Evolutionary conservation across 441 rosid species (phyloP), one percentile per base, ranked within the genome.

Genomic region (Biscutella laevigata): DNA sequence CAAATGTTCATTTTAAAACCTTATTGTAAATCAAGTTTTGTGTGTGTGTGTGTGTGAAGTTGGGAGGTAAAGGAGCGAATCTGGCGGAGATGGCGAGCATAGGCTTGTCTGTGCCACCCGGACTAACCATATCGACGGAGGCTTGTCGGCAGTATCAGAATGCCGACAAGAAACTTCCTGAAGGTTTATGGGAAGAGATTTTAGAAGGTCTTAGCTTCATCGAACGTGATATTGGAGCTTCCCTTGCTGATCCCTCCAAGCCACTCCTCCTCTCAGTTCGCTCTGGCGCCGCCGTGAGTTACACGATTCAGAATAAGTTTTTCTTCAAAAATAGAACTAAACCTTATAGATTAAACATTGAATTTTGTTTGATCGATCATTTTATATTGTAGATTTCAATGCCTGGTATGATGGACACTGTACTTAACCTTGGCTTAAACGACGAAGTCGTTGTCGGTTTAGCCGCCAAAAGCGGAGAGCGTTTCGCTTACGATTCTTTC

Each of bases 371-470:
- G 38, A 32, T 57, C 3, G 10, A 4, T 27, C 4, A 71, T 19
- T 65, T 53, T 45, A 11, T 25, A n/a, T 25, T 56, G 50, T 60
- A 90, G 98, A 75, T 84, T n/a, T 90, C 95, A 12, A 90, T 90
- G 95, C 98, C 95, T 27, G 98, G 98, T 24, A 90, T 90, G 98
- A 90, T 90, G 98, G 98, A 90, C 69, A 90, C 95, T 12, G 92
- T 90, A 50, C 98, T 90, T 38, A 90, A 90, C 73, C 88, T 90
- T 25, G 98, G 98, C 19, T 73, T 86, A 22, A 86, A 90, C 71
- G 95, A 90, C 43, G 69, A 81, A 74, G 98, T 87, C 36, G 88
- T 73, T 1, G 68, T 78, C 10, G 89, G 84, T 42, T 77, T 90
- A 71, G 85, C 83, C 20, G 76, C 75, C 2, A 90, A 84, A 66